Evolutionary conservation across 805 yeast genomes (phyloP).

Genomic region (Wickerhamiella sorbophila): DNA sequence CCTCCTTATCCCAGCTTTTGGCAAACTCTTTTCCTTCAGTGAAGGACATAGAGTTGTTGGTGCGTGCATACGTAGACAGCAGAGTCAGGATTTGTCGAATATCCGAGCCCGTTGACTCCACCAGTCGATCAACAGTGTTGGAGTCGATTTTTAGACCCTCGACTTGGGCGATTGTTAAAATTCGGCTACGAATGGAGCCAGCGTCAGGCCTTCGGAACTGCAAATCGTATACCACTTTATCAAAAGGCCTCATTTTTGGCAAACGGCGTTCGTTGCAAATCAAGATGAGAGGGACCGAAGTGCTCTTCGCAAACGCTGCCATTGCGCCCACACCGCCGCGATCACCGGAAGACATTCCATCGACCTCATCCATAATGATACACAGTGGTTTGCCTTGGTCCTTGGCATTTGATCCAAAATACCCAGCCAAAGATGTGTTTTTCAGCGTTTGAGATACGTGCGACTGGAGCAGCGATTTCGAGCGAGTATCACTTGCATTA

Average conservation of each 20-base stretch:
- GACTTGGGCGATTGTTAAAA: conserved; percentile 79
- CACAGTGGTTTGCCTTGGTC: conserved; percentile 38
- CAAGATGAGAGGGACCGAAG: conserved; percentile 78
- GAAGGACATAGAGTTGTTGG: conserved; percentile 48
- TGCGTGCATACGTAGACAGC: conserved; percentile 68
- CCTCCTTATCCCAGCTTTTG: conserved; percentile 73
- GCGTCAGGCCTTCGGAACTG: conserved; percentile 85
- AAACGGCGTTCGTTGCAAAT: conserved; percentile 86
- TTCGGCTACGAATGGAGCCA: conserved; percentile 60
- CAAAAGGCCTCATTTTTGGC: conserved; percentile 95
- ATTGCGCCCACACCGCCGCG: conserved; percentile 96
- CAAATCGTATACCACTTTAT: conserved; percentile 61
- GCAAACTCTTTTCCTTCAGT: conserved; percentile 50
- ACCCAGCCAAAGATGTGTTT: conserved; percentile 76
- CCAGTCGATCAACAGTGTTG: conserved; percentile 66
- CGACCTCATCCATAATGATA: conserved; percentile 95
- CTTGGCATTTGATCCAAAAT: conserved; percentile 31
- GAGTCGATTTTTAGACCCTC: conserved; percentile 75
- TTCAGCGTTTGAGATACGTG: conserved; percentile 57
- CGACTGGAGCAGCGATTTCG: conserved; percentile 58
- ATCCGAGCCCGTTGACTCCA: conserved; percentile 74
- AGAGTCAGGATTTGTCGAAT: conserved; percentile 88
- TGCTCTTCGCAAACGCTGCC: conserved; percentile 71
- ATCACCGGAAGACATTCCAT: conserved; percentile 98
- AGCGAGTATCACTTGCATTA: conserved; percentile 82